Percentiles rank a stretch among this genome's conserved stretches.
These are phyloP conservation scores for Venturia asperata DNA, from an alignment of 2,329 filamentous ascomycete species.

Conservation along the genomic window DNA sequence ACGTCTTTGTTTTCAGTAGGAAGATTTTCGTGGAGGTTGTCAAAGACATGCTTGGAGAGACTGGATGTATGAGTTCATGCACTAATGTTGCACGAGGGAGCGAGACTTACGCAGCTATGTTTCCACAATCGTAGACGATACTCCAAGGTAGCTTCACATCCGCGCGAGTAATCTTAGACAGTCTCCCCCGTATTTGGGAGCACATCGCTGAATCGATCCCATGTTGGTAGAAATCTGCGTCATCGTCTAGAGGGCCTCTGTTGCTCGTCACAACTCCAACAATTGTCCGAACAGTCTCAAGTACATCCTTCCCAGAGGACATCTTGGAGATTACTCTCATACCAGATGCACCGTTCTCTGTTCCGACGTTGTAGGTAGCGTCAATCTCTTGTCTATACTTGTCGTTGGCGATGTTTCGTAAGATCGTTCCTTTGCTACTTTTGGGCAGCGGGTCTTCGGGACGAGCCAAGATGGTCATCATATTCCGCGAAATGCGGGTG, in stretches of 20 bases:
- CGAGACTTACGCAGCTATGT: not conserved
- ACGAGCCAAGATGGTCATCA: constrained; percentile 42
- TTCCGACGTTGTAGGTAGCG: constrained; percentile 32
- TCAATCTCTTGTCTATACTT: constrained; percentile 45
- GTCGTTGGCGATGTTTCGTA: constrained; percentile 45
- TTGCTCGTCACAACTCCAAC: not conserved
- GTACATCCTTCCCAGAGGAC: not conserved
- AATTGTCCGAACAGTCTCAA: not conserved
- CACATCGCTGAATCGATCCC: constrained; percentile 1
- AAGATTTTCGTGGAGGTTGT: not conserved
- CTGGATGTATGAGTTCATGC: not conserved
- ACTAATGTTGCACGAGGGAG: not conserved
- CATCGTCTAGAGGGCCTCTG: not conserved
- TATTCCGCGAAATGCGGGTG: constrained; percentile 46
- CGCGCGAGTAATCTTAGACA: not conserved
- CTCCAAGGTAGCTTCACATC: not conserved
- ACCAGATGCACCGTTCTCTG: not conserved
- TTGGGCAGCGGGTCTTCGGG: not conserved
- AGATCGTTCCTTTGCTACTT: constrained; percentile 46
- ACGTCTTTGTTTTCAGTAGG: not conserved
- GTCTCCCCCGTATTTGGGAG: not conserved
- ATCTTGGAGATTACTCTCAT: not conserved
- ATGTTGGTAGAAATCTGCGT: constrained; percentile 3
- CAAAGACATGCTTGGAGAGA: not conserved
- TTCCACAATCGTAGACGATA: constrained; percentile 14